Evolutionary conservation across 176 grass and related monocot genomes (phyloP).

Genomic region (Triticum urartu): DNA sequence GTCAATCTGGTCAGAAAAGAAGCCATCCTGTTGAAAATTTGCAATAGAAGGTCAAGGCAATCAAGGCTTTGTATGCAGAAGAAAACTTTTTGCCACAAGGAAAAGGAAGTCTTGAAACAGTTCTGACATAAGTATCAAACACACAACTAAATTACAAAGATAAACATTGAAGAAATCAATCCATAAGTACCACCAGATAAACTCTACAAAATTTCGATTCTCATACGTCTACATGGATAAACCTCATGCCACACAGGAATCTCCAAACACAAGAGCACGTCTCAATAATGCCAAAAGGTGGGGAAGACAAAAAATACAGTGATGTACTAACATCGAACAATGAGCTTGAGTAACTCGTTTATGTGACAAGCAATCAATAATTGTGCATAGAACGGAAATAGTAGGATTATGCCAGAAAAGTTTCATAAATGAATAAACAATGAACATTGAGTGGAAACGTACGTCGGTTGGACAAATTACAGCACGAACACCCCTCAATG

Average conservation of each 20-base stretch:
- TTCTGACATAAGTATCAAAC: background rate
- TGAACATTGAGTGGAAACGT: slow-evolving; percentile 35
- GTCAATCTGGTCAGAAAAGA: slow-evolving; percentile 59
- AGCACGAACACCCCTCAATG: slow-evolving; percentile 66
- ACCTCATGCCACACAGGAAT: background rate
- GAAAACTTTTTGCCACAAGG: background rate
- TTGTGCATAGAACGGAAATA: background rate
- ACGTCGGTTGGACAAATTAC: slow-evolving; percentile 77
- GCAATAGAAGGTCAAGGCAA: slow-evolving; percentile 11
- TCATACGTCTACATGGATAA: background rate
- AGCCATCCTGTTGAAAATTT: slow-evolving; percentile 61
- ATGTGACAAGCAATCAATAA: background rate
- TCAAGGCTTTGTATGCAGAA: background rate
- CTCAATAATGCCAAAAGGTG: background rate
- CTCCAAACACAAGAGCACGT: background rate
- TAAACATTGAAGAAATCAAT: background rate
- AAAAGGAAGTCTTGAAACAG: background rate
- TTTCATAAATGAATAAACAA: background rate
- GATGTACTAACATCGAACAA: background rate
- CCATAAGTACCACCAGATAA: background rate
- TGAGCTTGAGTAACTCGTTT: background rate
- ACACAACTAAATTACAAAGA: background rate
- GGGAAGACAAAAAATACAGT: background rate
- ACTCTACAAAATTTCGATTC: background rate
- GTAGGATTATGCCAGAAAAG: background rate